Base-by-base conservation (phyloP, 306 rosid genomes). In the Gleditsia sinensis region DNA sequence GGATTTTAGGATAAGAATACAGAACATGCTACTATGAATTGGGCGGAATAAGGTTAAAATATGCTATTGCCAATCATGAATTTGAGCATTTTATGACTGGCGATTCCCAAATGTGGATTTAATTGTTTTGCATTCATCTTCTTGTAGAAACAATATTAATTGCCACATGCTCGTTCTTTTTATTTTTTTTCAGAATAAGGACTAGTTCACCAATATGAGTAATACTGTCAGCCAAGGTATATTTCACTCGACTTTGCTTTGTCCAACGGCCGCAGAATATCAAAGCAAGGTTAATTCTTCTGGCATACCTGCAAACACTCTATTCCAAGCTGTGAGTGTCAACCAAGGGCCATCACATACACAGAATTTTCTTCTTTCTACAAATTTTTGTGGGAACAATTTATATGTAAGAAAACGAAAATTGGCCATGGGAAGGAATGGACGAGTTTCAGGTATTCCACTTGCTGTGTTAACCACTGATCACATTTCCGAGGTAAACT, bases 381-480 rank as follows among this genome's bases (percentile, higher is more conserved):
- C 88, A 27, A 84, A 94, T 43, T 87, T 88, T 60, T 81, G 85
- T 48, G 91, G 89, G 74, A 90, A 60, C 59, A 77, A 42, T 20
- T 79, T 94, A 81, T 80, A 60, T 11, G 37, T 83, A 23, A 83
- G 76, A 72, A 87, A 78, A 67, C 84, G 90, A 13, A 88, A 64
- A 67, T 71, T 82, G 49, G 82, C 84, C 39, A 83, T 84, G 81
- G 88, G 89, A 82, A 82, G 78, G 30, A 80, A 78, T 46, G 55
- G 69, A 19, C 55, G 71, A 5, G 37, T 36, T 25, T 49, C 72
- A 9, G 48, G 67, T 25, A 28, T 75, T 76, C 90, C 95, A 16
- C 89, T 81, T 54, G 95, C 96, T 66, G 95, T 77, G 45, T 78
- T 92, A 45, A 67, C 97, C 17, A 82, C 88, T 0, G 88, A 84